Evolutionary conservation across 208 protist species (phyloP), one percentile per base, ranked within the genome.

Genomic region (Acanthamoeba healyi): DNA sequence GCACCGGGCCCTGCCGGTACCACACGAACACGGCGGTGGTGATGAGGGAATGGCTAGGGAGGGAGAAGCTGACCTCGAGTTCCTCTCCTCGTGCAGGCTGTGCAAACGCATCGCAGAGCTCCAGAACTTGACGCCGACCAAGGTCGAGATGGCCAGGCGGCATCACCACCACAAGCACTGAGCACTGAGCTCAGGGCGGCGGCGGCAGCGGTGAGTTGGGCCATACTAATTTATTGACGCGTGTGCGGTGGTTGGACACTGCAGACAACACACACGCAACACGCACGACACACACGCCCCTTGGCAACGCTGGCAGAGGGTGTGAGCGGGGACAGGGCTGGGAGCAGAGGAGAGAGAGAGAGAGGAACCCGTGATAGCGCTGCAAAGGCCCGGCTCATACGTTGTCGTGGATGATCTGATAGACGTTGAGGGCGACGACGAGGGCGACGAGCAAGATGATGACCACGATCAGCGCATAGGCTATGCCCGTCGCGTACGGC

Each of bases 151-250:
- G 44, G 24, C 17, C 26, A 56, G 17, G 74, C 74, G 74, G 44
- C 74, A 84, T 84, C 74, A 84, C 42, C 74, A 84, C 44, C 74
- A 84, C 74, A 84, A 84, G 44, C 38, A 84, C 74, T 84, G 74
- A 84, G n/a, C n/a, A n/a, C n/a, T n/a, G n/a, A n/a, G n/a, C n/a
- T 26, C 54, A 61, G 4, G 54, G 7, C 54, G 17, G 15, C 15
- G 54, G 12, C 12, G 44, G 49, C 49, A n/a, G n/a, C 15, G 49
- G 49, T 56, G 3, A 17, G 4, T 56, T 5, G 49, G 14, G 22
- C 12, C 14, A 56, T 56, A n/a, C 44, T 56, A 56, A 56, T 72
- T 72, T 72, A 72, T 29, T 72, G 63, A 2, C 14, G 34, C 1
- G 1, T 19, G 49, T 56, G 49, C n/a, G n/a, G n/a, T 56, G 49